Percentiles rank a stretch among this genome's conserved stretches.
Evolutionary conservation across 2,329 filamentous ascomycete species (phyloP).

Genomic region (Nemania sp.): DNA sequence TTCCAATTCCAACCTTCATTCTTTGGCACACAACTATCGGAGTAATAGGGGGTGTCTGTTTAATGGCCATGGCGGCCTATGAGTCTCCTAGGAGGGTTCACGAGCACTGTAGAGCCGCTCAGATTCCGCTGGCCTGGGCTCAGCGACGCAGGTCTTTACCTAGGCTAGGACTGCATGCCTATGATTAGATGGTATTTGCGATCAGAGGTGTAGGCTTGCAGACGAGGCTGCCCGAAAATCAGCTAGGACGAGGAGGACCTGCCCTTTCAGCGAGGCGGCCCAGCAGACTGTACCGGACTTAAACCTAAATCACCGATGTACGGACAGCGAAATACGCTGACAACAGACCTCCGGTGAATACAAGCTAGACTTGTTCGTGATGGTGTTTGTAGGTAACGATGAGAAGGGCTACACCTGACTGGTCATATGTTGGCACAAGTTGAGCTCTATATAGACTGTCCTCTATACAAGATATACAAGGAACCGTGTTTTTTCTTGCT

Average conservation of each 20-base stretch:
- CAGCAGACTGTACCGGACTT: not conserved
- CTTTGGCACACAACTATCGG: not conserved
- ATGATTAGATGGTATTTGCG: conserved; percentile 8
- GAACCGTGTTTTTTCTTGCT: no score
- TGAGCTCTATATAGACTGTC: no score
- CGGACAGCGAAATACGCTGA: conserved; percentile 19
- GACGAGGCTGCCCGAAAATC: not conserved
- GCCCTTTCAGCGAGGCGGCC: not conserved
- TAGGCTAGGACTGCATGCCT: not conserved
- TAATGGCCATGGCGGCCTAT: not conserved
- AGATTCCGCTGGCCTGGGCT: not conserved
- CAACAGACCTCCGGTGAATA: not conserved
- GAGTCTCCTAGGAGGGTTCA: not conserved
- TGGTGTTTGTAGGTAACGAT: no score
- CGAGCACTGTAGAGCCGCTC: not conserved
- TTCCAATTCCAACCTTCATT: not conserved
- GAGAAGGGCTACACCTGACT: no score
- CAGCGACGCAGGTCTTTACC: not conserved
- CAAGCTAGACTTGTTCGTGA: no score
- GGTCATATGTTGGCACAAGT: no score
- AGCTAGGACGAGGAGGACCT: not conserved
- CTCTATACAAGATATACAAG: no score
- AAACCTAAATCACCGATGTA: conserved; percentile 7
- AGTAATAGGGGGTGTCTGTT: not conserved
- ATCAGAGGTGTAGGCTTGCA: not conserved